Conservation (phyloP, 176 grass and related monocot species). For the Areca catechu region DNA sequence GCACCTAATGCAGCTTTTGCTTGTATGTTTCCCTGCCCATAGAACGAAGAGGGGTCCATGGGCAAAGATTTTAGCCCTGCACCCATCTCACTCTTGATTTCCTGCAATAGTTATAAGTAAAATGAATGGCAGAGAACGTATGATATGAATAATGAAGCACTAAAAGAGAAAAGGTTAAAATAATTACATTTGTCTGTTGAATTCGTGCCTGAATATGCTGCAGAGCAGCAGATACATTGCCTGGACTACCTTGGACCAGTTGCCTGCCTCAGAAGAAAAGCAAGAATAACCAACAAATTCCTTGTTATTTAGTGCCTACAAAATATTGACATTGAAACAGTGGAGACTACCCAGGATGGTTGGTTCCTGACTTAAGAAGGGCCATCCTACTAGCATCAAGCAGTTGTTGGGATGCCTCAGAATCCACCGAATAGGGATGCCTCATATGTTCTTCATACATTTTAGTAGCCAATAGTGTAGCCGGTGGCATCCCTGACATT, state of each 20-base stretch:
- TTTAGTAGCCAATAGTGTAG: slow-evolving; percentile 56
- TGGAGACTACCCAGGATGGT: slow-evolving; percentile 41
- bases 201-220: slow-evolving; percentile 67
- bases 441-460: slow-evolving; percentile 64
- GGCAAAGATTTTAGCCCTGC: slow-evolving; percentile 58
- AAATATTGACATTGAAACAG: background rate
- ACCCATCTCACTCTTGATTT: slow-evolving; percentile 56
- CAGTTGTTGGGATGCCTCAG: slow-evolving; percentile 58
- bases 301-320: slow-evolving; percentile 5
- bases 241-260: slow-evolving; percentile 42
- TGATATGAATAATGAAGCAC: background rate
- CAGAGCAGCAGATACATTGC: slow-evolving; percentile 40
- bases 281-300: slow-evolving; percentile 3
- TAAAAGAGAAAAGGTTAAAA: slow-evolving; percentile 2
- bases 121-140: slow-evolving; percentile 3
- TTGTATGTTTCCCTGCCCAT: slow-evolving; percentile 53
- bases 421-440: slow-evolving; percentile 46
- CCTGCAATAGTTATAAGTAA: slow-evolving; percentile 34
- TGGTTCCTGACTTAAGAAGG: slow-evolving; percentile 56
- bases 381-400: slow-evolving; percentile 55
- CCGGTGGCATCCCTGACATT: slow-evolving; percentile 33
- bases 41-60: slow-evolving; percentile 55
- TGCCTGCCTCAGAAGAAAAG: slow-evolving; percentile 29
- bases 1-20: slow-evolving; percentile 55
- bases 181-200: slow-evolving; percentile 51